Base-by-base conservation (phyloP, 1,139 yeast species). In the Debaryomyces fabryi region DNA sequence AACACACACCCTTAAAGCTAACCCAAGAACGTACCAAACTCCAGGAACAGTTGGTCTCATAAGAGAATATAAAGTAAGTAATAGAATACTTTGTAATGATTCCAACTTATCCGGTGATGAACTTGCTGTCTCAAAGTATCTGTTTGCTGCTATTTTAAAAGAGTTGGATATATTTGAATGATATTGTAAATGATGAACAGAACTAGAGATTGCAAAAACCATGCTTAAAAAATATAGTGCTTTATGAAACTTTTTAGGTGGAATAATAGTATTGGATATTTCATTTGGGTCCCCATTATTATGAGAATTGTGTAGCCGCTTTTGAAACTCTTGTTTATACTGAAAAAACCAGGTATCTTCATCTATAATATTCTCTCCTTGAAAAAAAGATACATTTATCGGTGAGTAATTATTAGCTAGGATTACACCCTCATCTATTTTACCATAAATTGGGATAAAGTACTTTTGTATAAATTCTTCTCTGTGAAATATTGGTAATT, bases 1-100 rank as follows among this genome's bases (percentile, higher is more conserved):
- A 23, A 90, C 88, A 57, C 95, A 85, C 46, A 89, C 67, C 49
- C 97, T 74, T 44, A 89, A 66, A 0, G 93, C 93, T 6, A 89
- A 81, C 0, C 97, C 97, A 52, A 89, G 71, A 1, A 88, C 82
- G 60, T 89, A 89, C 97, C 97, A 91, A n/a, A 89, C 89, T 2
- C 96, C 95, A 0, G 97, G 96, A 4, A 83, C 81, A 1, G 87
- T 81, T 0, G 92, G 91, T 53, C 90, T 72, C 91, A 86, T 76
- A 21, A 82, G 76, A 2, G 96, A 83, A 60, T 87, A 91, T 4
- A 85, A 63, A 0, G 95, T 82, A 38, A 86, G 69, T 20, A 89
- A 69, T 27, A 91, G 63, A 15, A 88, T 72, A 0, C 92, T 93
- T 60, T 88, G 92, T 2, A 91, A 67, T 0, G 88, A 77, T 58